Percentiles rank a stretch among this genome's conserved stretches.
Conservation (phyloP, 352 stramenopile species). For the Blastocystis sp. region DNA sequence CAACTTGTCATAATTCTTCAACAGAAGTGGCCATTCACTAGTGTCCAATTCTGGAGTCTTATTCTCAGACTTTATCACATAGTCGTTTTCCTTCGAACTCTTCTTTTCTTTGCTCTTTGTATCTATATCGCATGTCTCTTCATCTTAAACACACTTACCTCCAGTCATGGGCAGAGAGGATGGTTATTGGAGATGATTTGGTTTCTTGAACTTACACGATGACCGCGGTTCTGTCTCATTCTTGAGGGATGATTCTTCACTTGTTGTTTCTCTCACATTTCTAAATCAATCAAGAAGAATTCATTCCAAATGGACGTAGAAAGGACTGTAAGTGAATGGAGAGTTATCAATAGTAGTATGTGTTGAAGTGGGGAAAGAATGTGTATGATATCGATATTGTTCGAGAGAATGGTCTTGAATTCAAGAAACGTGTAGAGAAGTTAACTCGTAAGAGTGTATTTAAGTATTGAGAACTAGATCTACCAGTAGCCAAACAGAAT, state of each 20-base stretch:
- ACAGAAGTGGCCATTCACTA: slow-evolving; percentile 86
- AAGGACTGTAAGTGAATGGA: not conserved
- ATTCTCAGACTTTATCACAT: slow-evolving; percentile 63
- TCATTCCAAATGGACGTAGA: too few species aligned
- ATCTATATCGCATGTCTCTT: not conserved
- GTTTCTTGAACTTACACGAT: too few species aligned
- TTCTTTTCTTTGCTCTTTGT: slow-evolving; percentile 22
- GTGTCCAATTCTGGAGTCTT: slow-evolving; percentile 64
- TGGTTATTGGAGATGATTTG: not conserved
- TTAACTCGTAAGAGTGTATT: not conserved
- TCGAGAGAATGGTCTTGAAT: not conserved
- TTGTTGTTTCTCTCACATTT: too few species aligned
- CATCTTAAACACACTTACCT: not conserved
- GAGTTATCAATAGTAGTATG: not conserved
- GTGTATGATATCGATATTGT: slow-evolving; percentile 22
- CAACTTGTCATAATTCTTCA: slow-evolving; percentile 98
- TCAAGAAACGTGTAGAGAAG: slow-evolving; percentile 32
- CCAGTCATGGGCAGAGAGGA: not conserved
- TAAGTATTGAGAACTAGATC: not conserved
- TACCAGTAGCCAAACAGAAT: slow-evolving; percentile 1
- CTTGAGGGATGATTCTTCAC: too few species aligned
- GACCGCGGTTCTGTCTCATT: too few species aligned
- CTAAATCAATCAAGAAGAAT: too few species aligned
- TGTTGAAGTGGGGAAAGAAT: slow-evolving; percentile 28
- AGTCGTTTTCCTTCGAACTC: slow-evolving; percentile 38